Percentiles rank a stretch among this genome's conserved stretches.
phyloP scores from a whole-genome alignment of 768 basidiomycete genomes.

The Tremella mesenterica region DNA sequence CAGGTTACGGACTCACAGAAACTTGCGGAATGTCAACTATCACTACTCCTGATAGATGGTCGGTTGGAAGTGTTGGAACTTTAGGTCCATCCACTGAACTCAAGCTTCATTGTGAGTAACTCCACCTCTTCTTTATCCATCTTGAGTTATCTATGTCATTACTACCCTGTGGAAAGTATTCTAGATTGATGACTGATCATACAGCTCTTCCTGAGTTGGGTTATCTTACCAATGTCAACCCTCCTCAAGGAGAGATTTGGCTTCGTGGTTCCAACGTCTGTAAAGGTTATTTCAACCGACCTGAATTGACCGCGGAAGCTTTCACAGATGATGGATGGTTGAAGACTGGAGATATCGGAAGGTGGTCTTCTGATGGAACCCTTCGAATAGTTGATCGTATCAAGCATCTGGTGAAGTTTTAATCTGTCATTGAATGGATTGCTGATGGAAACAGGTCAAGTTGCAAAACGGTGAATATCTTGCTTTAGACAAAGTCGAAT shows the following conservation, averaged over 20 bases:
- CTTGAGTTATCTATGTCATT: no score
- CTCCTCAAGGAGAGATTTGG: conserved; percentile 41
- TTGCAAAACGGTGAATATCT: conserved; percentile 39
- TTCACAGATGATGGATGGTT: conserved; percentile 43
- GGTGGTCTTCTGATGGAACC: conserved; percentile 38
- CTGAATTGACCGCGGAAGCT: conserved; percentile 30
- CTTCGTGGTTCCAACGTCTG: conserved; percentile 40
- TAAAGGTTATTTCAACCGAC: conserved; percentile 42
- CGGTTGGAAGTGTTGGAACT: conserved; percentile 29
- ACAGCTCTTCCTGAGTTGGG: conserved; percentile 41
- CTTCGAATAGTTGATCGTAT: conserved; percentile 40
- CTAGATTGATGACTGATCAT: neutral
- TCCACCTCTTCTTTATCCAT: no score
- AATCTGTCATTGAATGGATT: neutral
- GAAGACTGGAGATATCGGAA: conserved; percentile 43
- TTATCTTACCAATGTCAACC: conserved; percentile 33
- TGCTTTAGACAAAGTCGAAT: conserved; percentile 40
- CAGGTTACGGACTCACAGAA: conserved; percentile 39
- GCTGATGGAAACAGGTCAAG: conserved; percentile 17
- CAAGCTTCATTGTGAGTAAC: conserved; percentile 35
- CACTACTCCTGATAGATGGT: conserved; percentile 23
- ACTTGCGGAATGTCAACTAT: conserved; percentile 41
- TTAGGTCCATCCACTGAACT: conserved; percentile 41
- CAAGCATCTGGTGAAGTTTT: conserved; percentile 40
- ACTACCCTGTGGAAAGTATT: neutral